Evolutionary conservation across 345 rosid genomes (phyloP).

Genomic region (Iberis pinnata): DNA sequence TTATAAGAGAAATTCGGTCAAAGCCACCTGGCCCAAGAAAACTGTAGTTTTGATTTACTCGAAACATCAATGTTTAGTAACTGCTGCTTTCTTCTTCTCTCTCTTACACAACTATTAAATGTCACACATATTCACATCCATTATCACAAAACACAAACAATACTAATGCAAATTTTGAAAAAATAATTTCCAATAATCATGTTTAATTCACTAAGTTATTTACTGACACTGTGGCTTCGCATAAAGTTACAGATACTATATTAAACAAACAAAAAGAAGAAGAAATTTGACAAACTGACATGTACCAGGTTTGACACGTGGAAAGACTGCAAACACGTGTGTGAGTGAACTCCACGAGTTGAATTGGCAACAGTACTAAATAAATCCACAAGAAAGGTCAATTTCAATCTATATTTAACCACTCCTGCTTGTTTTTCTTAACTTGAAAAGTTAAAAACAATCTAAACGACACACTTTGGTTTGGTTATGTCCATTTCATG

Average conservation of each 20-base stretch:
- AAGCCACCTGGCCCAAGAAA: slow-evolving; percentile 74
- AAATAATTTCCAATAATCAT: slow-evolving; percentile 10
- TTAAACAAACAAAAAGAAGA: slow-evolving; percentile 1
- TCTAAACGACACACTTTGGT: not conserved
- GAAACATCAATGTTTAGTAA: slow-evolving; percentile 40
- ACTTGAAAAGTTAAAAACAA: not conserved
- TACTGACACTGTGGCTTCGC: slow-evolving; percentile 5
- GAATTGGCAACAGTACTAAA: not conserved
- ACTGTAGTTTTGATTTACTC: slow-evolving; percentile 61
- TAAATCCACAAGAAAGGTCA: not conserved
- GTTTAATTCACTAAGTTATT: slow-evolving; percentile 9
- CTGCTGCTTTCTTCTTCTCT: slow-evolving; percentile 25
- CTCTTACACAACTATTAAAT: slow-evolving; percentile 18
- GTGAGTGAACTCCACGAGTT: slow-evolving; percentile 11
- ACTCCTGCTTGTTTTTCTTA: not conserved
- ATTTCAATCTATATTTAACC: not conserved
- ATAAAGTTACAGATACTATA: slow-evolving; percentile 9
- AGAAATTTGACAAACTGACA: slow-evolving; percentile 20
- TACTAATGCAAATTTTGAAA: not conserved
- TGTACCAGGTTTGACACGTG: slow-evolving; percentile 35
- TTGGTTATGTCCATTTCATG: slow-evolving; percentile 15
- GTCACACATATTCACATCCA: slow-evolving; percentile 11
- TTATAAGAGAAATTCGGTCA: slow-evolving; percentile 35
- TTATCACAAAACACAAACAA: not conserved
- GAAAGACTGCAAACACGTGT: slow-evolving; percentile 28